Percentiles rank a stretch among this genome's conserved stretches.
Evolutionary conservation across 2,329 filamentous ascomycete species (phyloP).

Genomic region (Sordariomycetes sp.): DNA sequence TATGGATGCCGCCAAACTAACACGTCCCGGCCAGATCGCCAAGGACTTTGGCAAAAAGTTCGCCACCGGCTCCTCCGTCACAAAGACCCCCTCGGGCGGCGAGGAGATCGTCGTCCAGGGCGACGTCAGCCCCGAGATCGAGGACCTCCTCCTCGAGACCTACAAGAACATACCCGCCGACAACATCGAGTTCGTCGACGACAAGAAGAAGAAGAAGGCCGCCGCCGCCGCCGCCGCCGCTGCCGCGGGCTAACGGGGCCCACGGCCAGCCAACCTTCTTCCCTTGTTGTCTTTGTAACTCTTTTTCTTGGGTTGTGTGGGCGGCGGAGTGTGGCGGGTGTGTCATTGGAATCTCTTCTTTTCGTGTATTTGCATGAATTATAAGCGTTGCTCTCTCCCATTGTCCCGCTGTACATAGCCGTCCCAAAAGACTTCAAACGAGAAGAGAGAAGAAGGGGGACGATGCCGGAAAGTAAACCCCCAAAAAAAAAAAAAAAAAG

Average conservation of each 20-base stretch:
- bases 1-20: background rate
- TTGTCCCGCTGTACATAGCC: background rate
- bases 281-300: background rate
- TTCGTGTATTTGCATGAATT: background rate
- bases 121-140: slow-evolving; percentile 87
- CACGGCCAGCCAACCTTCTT: background rate
- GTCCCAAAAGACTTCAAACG: background rate
- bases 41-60: slow-evolving; percentile 99
- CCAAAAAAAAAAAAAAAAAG: background rate
- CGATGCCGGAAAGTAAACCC: background rate
- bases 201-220: slow-evolving; percentile 72
- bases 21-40: slow-evolving; percentile 38
- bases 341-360: background rate
- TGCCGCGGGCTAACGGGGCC: background rate
- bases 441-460: background rate
- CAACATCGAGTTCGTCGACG: slow-evolving; percentile 88
- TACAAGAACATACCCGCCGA: slow-evolving; percentile 87
- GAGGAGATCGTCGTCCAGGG: slow-evolving; percentile 98
- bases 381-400: background rate
- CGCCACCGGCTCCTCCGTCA: slow-evolving; percentile 84
- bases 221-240: slow-evolving; percentile 5
- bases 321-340: background rate
- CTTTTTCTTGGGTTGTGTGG: background rate
- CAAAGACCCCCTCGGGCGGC: slow-evolving; percentile 62
- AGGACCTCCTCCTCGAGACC: slow-evolving; percentile 80